Base-by-base conservation (phyloP, 148 eudicot genomes). In the Polygonum maritimum region DNA sequence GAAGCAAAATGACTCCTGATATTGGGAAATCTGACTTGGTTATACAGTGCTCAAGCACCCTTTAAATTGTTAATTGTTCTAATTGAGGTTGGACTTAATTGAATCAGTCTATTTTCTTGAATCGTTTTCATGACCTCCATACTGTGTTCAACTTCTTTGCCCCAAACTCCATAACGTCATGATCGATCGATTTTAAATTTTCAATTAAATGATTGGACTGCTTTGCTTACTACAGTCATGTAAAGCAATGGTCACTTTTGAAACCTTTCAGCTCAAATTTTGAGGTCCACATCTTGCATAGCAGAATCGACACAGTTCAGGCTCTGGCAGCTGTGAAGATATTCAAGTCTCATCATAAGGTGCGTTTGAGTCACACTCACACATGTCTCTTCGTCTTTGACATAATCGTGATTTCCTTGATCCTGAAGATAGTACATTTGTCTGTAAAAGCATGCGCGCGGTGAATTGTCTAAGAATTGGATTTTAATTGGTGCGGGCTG, bases 261-360 rank as follows among this genome's bases (percentile, higher is more conserved):
- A 90, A 84, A 85, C 91, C 89, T 77, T 88, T 85, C 49, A 74
- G 80, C 76, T 76, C 86, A 31, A 67, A 36, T 48, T 94, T 94
- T 80, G 92, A 92, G 75, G 85, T 92, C 78, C 97, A 94, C 83
- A 94, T 94, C 75, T 81, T 94, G 70, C 98, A 94, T 82, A 79
- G 97, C 78, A 90, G 97, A 80, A 84, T 94, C 65, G 98, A 94
- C 70, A 92, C 90, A 26, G 90, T 87, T 57, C 92, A 90, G 83
- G 98, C 98, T 78, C 85, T 94, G 60, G 81, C 74, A 83, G 88
- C 98, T 48, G 90, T 94, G 98, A 87, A 81, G 82, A 92, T 94
- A 75, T 92, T 84, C 69, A 89, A 83, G 83, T 89, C 94, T 73
- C 96, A 84, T 81, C 89, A 97, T 54, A 94, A 94, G 93, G 98